Evolutionary conservation across 2,329 filamentous ascomycete genomes (phyloP).

Genomic region (Phyllachora maydis): DNA sequence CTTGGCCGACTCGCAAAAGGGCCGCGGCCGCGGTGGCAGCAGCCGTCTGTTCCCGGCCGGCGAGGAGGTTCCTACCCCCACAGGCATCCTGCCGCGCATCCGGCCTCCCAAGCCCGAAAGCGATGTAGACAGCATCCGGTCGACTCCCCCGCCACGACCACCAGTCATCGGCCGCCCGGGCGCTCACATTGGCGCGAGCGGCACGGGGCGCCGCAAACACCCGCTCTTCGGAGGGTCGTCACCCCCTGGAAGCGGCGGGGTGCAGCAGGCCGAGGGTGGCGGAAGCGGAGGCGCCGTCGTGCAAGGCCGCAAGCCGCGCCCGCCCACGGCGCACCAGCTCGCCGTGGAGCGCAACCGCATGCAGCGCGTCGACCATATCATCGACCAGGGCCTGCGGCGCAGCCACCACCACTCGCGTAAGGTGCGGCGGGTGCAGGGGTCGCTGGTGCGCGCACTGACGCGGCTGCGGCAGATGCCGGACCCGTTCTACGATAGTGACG

Average conservation of each 20-base stretch:
- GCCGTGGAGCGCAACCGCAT: constrained; percentile 63
- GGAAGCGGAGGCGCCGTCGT: constrained; percentile 28
- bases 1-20: constrained; percentile 37
- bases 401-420: constrained; percentile 44
- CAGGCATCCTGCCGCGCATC: constrained; percentile 39
- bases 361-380: constrained; percentile 62
- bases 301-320: constrained; percentile 45
- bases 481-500: constrained; percentile 41
- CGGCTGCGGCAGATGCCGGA: constrained; percentile 35
- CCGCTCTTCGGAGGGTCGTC: constrained; percentile 40
- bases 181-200: constrained; percentile 12
- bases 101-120: constrained; percentile 41
- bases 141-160: constrained; percentile 27
- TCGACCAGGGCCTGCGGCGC: constrained; percentile 51
- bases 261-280: no score
- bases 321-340: constrained; percentile 63
- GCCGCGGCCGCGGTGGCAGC: constrained; percentile 19
- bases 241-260: no score
- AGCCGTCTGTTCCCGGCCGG: constrained; percentile 11
- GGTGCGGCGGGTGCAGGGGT: constrained; percentile 39
- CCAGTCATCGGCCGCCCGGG: constrained; percentile 12
- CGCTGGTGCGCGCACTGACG: constrained; percentile 43
- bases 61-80: constrained; percentile 29
- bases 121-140: constrained; percentile 28
- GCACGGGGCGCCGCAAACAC: constrained; percentile 25